Conservation (phyloP, 108 stramenopile species). For the Pseudonitzschia multiseries region DNA sequence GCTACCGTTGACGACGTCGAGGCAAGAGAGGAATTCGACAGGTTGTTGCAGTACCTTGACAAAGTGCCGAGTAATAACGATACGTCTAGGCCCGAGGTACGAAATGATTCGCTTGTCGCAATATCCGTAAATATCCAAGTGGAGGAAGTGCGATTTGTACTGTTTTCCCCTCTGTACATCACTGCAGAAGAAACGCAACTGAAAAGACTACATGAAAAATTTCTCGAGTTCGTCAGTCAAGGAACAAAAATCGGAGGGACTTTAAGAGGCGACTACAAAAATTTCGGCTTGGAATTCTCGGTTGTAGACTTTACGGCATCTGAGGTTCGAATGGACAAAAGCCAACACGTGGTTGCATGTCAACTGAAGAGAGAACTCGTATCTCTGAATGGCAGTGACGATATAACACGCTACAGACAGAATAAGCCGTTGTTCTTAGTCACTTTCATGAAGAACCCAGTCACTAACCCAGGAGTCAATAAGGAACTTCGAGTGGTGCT, state of each 20-base stretch:
- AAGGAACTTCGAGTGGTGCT: conserved; percentile 22
- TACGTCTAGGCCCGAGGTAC: conserved; percentile 6
- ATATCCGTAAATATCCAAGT: conserved; percentile 37
- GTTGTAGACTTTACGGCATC: conserved; percentile 36
- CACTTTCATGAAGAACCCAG: conserved; percentile 28
- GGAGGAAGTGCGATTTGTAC: conserved; percentile 36
- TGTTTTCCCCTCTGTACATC: conserved; percentile 33
- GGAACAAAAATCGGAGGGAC: conserved; percentile 18
- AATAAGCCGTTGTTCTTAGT: conserved; percentile 31
- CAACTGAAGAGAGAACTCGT: conserved; percentile 13
- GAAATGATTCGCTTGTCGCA: conserved; percentile 23
- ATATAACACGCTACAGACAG: conserved; percentile 1
- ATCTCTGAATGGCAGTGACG: background rate
- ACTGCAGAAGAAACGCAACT: conserved; percentile 31
- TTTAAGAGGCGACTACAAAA: conserved; percentile 51
- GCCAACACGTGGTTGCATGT: conserved; percentile 29
- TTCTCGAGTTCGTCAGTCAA: conserved; percentile 39
- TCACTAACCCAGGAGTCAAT: conserved; percentile 21
- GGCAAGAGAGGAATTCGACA: conserved; percentile 31
- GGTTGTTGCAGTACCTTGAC: conserved; percentile 42
- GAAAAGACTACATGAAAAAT: conserved; percentile 40
- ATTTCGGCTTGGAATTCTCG: conserved; percentile 32
- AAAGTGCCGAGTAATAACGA: conserved; percentile 23
- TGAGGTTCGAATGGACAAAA: conserved; percentile 40
- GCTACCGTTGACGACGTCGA: conserved; percentile 34